Base-by-base conservation (phyloP, 2,329 filamentous ascomycete genomes). In the Diplocarpon rosae region DNA sequence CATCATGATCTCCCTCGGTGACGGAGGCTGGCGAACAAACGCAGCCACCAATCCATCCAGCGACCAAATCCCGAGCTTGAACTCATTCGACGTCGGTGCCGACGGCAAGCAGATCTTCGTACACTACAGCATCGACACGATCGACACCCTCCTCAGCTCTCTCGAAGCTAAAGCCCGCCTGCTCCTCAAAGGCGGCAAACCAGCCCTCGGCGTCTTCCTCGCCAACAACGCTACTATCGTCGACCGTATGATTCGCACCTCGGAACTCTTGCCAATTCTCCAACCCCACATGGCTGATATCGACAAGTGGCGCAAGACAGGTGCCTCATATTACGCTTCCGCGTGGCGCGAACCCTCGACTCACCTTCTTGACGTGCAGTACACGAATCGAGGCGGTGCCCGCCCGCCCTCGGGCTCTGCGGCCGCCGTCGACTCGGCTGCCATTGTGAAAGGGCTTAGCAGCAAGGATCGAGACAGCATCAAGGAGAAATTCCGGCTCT, bases 391-490 rank as follows among this genome's bases (percentile, higher is more conserved):
- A 32, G 68, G 70, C 17, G 39, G 46, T 3, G 51, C 52, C 52
- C 79, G 88, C 14, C 86, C 88, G 12, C 74, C 79, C 0, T 89
- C 84, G 2, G 78, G 81, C 8, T 78, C 78, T 20, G 77, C 76
- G n/a, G 63, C 65, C 3, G 44, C 52, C 16, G 70, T 80, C 37
- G 89, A 95, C 63, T 92, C 85, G 2, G 79, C 80, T 13, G 83
- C 83, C 0, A 84, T 95, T 46, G 72, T 96, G 48, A 95, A 94
- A 64, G 76, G 76, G 1, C 70, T 96, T 2, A 80, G 76, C 37
- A 87, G 82, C 57, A 95, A 95, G 63, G 92, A 98, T 61, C 93
- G 90, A 64, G 92, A 98, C 61, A 82, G 80, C 46, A 94, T 96
- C 66, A 98, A 98, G 66, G 80, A 87, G 64, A 96, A 96, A 65